phyloP scores from a whole-genome alignment of 2,329 filamentous ascomycete species.

The Penicillium sp. region DNA sequence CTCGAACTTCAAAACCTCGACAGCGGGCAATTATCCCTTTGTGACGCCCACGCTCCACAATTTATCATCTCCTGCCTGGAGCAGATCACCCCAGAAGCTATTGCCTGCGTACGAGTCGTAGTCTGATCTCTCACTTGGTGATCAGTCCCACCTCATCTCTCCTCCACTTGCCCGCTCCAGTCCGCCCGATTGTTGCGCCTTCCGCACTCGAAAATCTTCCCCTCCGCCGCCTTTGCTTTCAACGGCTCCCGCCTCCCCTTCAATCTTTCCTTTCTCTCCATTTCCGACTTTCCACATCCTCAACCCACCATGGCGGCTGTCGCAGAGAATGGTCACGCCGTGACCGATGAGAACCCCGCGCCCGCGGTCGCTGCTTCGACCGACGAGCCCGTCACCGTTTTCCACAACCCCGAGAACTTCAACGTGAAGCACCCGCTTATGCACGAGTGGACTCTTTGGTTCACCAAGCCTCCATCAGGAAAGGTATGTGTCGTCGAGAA shows the following conservation, averaged over 20 bases:
- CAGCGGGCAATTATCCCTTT: slow-evolving; percentile 15
- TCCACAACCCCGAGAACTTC: slow-evolving; percentile 98
- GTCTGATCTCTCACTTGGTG: slow-evolving; percentile 1
- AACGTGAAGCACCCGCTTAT: slow-evolving; percentile 98
- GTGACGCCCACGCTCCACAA: slow-evolving; percentile 14
- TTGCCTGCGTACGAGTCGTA: not conserved
- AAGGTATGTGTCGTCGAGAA: slow-evolving; percentile 56
- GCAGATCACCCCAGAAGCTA: slow-evolving; percentile 23
- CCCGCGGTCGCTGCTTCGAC: slow-evolving; percentile 43
- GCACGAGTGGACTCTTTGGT: slow-evolving; percentile 98
- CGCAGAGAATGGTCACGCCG: slow-evolving; percentile 32
- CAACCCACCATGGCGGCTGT: slow-evolving; percentile 33
- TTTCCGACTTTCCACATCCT: slow-evolving; percentile 6
- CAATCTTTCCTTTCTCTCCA: slow-evolving; percentile 6
- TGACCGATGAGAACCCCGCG: slow-evolving; percentile 51
- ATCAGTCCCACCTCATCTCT: slow-evolving; percentile 8
- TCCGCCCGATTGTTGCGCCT: slow-evolving; percentile 21
- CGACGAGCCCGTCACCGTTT: slow-evolving; percentile 76
- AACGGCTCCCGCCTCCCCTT: slow-evolving; percentile 4
- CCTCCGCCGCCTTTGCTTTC: slow-evolving; percentile 9
- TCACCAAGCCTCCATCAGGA: slow-evolving; percentile 94
- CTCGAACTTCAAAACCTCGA: slow-evolving; percentile 29
- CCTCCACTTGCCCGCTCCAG: slow-evolving; percentile 3
- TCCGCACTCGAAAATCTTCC: slow-evolving; percentile 13
- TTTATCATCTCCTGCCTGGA: slow-evolving; percentile 33